A percentile compares a stretch with the other conserved stretches of the same genome.
phyloP scores from a whole-genome alignment of 352 stramenopile species.

The Elongisporangium senticosum region DNA sequence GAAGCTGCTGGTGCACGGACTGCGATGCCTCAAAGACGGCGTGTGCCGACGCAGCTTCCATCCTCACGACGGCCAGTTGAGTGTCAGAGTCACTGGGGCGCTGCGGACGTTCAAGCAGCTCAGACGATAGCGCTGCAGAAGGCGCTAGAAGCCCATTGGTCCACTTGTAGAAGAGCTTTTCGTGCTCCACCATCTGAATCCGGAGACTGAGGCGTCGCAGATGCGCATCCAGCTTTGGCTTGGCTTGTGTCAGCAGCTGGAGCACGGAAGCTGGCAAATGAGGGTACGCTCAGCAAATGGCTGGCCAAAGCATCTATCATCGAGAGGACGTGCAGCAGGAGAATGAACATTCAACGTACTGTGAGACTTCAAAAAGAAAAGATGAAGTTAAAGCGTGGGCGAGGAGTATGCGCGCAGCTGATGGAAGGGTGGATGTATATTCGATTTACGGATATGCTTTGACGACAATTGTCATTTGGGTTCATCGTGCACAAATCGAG shows the following conservation, averaged over 20 bases:
- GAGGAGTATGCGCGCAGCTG: too few species aligned
- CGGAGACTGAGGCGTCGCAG: constrained; percentile 29
- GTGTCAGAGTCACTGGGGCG: background rate
- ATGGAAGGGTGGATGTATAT: too few species aligned
- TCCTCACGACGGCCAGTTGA: background rate
- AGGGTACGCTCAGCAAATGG: too few species aligned
- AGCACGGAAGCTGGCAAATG: constrained; percentile 42
- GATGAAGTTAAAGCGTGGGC: too few species aligned
- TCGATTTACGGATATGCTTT: too few species aligned
- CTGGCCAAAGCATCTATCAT: too few species aligned
- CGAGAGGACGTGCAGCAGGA: too few species aligned
- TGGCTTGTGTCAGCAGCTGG: constrained; percentile 26
- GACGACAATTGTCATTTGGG: too few species aligned
- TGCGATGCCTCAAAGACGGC: constrained; percentile 20
- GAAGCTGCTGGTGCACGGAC: constrained; percentile 22
- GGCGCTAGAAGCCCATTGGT: constrained; percentile 43
- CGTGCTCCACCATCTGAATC: constrained; percentile 51
- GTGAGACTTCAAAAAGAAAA: too few species aligned
- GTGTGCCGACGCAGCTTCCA: constrained; percentile 19
- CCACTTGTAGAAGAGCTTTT: constrained; percentile 70
- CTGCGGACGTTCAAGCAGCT: background rate
- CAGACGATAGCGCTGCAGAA: background rate
- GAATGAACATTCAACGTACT: too few species aligned
- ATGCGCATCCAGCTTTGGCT: constrained; percentile 29
- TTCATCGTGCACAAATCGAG: too few species aligned